Conservation (phyloP, 2,329 filamentous ascomycete genomes). For the Xylaria sp. region DNA sequence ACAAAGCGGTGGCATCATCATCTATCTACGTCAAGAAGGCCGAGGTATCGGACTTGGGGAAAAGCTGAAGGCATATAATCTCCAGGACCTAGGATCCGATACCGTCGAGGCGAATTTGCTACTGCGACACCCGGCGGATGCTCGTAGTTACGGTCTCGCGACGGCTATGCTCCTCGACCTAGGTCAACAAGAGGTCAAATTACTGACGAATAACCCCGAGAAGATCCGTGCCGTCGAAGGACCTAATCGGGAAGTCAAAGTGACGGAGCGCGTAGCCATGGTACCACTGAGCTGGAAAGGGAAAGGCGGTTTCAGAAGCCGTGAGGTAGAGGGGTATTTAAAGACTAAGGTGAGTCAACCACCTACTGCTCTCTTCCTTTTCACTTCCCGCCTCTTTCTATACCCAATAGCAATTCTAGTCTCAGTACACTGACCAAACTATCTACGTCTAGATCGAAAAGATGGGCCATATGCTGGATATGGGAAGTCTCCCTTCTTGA, state of each 20-base stretch:
- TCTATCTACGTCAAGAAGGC: conserved; percentile 96
- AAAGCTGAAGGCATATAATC: conserved; percentile 97
- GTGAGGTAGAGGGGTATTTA: conserved; percentile 93
- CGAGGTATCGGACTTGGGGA: conserved; percentile 94
- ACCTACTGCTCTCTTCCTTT: neutral
- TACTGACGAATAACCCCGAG: conserved; percentile 97
- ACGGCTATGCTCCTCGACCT: conserved; percentile 94
- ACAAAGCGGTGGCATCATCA: conserved; percentile 83
- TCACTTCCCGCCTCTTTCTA: neutral
- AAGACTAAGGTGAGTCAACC: conserved; percentile 82
- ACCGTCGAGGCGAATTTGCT: conserved; percentile 96
- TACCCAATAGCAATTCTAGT: neutral
- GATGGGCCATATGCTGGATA: conserved; percentile 83
- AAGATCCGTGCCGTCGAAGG: conserved; percentile 96
- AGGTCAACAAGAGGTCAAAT: conserved; percentile 78
- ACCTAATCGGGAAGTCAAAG: conserved; percentile 85
- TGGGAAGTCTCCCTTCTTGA: conserved; percentile 53
- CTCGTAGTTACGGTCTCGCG: conserved; percentile 93
- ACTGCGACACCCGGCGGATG: conserved; percentile 91
- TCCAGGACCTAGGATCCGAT: conserved; percentile 96
- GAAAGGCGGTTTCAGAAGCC: conserved; percentile 82
- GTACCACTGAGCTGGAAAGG: conserved; percentile 94
- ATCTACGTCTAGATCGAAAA: conserved; percentile 75
- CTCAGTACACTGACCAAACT: conserved; percentile 23
- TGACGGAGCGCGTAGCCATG: conserved; percentile 94